Evolutionary conservation across 371 early-diverging fungal genomes (phyloP).

Genomic region (Rhizopus stolonifer): DNA sequence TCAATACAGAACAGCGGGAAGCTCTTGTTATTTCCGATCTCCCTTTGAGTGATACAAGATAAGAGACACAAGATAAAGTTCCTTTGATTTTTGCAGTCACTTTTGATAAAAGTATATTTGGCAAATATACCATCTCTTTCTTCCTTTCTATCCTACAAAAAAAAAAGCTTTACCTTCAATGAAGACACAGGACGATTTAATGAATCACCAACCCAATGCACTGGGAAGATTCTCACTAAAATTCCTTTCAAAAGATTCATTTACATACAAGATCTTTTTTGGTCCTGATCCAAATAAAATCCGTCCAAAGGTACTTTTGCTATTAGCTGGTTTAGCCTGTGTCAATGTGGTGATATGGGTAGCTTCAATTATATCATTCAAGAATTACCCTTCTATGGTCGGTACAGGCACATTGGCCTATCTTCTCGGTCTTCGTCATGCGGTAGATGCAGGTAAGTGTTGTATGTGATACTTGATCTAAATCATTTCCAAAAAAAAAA

Average conservation of each 20-base stretch:
- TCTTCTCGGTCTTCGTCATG: slow-evolving; percentile 68
- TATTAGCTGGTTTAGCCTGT: slow-evolving; percentile 26
- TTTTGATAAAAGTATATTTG: no score
- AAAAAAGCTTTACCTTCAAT: not conserved
- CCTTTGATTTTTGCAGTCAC: no score
- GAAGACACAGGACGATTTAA: not conserved
- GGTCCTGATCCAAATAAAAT: slow-evolving; percentile 40
- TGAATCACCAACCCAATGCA: slow-evolving; percentile 13
- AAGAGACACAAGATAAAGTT: no score
- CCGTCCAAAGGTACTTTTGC: slow-evolving; percentile 29
- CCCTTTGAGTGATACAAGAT: no score
- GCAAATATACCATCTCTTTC: no score
- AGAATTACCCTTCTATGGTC: slow-evolving; percentile 42
- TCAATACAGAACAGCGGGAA: no score
- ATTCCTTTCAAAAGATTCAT: slow-evolving; percentile 26
- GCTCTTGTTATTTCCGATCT: no score
- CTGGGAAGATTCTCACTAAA: slow-evolving; percentile 21
- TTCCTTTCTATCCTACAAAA: no score
- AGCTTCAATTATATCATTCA: slow-evolving; percentile 32
- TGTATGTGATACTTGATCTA: not conserved
- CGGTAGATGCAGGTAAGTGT: slow-evolving; percentile 60
- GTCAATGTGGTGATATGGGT: slow-evolving; percentile 52
- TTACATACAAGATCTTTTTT: slow-evolving; percentile 35
- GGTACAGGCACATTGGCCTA: slow-evolving; percentile 60
- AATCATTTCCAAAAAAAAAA: not conserved